Percentiles rank a stretch among this genome's conserved stretches.
Conservation (phyloP, 2,329 filamentous ascomycete genomes). For the Cercospora brassicicola region DNA sequence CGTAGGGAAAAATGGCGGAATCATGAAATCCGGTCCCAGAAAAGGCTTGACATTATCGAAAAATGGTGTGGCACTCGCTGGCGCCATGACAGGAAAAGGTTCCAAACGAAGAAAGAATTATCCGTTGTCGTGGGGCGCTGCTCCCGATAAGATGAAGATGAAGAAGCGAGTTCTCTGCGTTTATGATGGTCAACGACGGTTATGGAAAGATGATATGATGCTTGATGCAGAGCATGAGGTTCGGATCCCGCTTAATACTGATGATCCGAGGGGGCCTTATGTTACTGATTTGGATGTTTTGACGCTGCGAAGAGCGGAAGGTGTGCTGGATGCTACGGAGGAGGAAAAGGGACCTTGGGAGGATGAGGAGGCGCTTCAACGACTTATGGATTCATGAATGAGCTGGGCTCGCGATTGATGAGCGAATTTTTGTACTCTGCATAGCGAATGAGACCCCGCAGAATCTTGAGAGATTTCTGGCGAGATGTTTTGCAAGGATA, state of each 20-base stretch:
- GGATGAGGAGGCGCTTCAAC: conserved; percentile 62
- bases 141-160: conserved; percentile 92
- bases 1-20: conserved; percentile 41
- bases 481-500: background rate
- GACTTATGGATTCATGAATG: conserved; percentile 51
- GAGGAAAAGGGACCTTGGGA: conserved; percentile 88
- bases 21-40: conserved; percentile 51
- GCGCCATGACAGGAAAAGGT: conserved; percentile 53
- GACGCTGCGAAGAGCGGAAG: conserved; percentile 84
- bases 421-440: background rate
- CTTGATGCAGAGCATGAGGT: conserved; percentile 93
- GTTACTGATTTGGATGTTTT: conserved; percentile 92
- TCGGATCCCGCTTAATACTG: conserved; percentile 70
- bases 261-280: conserved; percentile 66
- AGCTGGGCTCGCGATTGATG: conserved; percentile 4
- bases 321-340: conserved; percentile 73
- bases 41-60: conserved; percentile 76
- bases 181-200: conserved; percentile 80
- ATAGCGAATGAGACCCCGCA: background rate
- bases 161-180: conserved; percentile 95
- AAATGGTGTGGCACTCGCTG: conserved; percentile 62
- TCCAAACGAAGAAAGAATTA: conserved; percentile 94
- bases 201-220: conserved; percentile 99
- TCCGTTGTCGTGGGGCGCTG: conserved; percentile 88
- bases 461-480: background rate